These are phyloP conservation scores for Akanthomyces uredinophilus DNA, from an alignment of 2,329 filamentous ascomycete genomes.

Conservation along the genomic window DNA sequence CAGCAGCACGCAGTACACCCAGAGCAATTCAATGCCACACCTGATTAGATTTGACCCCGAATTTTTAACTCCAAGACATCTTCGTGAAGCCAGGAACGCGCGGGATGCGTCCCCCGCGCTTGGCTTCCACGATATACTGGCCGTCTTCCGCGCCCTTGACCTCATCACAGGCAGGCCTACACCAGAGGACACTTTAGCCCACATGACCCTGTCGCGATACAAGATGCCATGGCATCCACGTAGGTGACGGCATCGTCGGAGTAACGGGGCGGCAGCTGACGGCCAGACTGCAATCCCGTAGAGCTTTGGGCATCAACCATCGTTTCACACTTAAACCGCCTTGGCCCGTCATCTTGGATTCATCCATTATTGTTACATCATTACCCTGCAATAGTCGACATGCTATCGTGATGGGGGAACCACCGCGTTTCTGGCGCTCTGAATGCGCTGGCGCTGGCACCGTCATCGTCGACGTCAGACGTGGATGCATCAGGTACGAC, in stretches of 20 bases:
- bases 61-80: background rate
- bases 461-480: constrained; percentile 6
- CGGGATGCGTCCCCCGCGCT: background rate
- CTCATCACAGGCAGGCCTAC: too few relatives aligned
- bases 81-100: background rate
- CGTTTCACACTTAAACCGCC: background rate
- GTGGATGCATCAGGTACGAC: background rate
- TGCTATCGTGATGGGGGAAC: background rate
- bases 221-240: background rate
- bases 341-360: background rate
- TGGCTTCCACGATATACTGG: too few relatives aligned
- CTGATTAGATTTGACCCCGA: background rate
- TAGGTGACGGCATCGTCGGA: constrained; percentile 1
- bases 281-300: background rate
- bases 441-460: background rate
- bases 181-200: background rate
- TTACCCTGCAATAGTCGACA: background rate
- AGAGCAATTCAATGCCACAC: background rate
- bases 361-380: background rate
- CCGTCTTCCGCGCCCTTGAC: background rate
- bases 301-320: background rate
- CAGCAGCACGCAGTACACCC: background rate
- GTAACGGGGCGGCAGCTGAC: background rate
- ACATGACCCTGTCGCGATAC: background rate
- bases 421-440: background rate